A percentile compares a stretch with the other conserved stretches of the same genome.
Evolutionary conservation across 805 yeast species (phyloP).

Genomic region (Candida insectorum): DNA sequence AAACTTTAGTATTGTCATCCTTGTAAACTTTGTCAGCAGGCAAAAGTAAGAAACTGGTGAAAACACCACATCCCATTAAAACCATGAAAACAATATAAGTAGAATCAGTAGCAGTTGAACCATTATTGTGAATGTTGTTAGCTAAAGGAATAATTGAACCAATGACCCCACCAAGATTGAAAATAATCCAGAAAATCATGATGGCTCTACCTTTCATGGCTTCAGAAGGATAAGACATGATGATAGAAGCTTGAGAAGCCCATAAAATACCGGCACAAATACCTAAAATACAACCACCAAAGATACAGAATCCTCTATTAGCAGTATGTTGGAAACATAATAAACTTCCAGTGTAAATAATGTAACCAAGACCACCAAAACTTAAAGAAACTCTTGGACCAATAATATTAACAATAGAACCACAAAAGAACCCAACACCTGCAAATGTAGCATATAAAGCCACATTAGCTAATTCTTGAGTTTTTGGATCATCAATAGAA

Average conservation of each 20-base stretch:
- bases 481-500: conserved; percentile 36
- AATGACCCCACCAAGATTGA: conserved; percentile 60
- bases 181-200: conserved; percentile 57
- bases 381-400: conserved; percentile 45
- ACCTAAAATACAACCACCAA: conserved; percentile 58
- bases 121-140: conserved; percentile 41
- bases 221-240: conserved; percentile 58
- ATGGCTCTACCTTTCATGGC: conserved; percentile 49
- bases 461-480: conserved; percentile 47
- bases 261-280: conserved; percentile 52
- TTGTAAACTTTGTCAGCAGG: conserved; percentile 49
- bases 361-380: conserved; percentile 55
- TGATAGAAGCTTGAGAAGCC: conserved; percentile 58
- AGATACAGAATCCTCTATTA: conserved; percentile 50
- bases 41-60: conserved; percentile 44
- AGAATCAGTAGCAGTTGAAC: conserved; percentile 41
- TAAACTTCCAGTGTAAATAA: conserved; percentile 50
- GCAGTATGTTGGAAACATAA: conserved; percentile 42
- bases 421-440: conserved; percentile 55
- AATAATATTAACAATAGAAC: conserved; percentile 49
- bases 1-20: conserved; percentile 48
- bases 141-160: conserved; percentile 59
- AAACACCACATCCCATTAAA: conserved; percentile 46
- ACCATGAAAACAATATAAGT: conserved; percentile 54
- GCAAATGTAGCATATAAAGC: conserved; percentile 57